These are phyloP conservation scores for barley (Hordeum vulgare) DNA, from an alignment of 176 grass and related monocot genomes.

Conservation along the genomic window DNA sequence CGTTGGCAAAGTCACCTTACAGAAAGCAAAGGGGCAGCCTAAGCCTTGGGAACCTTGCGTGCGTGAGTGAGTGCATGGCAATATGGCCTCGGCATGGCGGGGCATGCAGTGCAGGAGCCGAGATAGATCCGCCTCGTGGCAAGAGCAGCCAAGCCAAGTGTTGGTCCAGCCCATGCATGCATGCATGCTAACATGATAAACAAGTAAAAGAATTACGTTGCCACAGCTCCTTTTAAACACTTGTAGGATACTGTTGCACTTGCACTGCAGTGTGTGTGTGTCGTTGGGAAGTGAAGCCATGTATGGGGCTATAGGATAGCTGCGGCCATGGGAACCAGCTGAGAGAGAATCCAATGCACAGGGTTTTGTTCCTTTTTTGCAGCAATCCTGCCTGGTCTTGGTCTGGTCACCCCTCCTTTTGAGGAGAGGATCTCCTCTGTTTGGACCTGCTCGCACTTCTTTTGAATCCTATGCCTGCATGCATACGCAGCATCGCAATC, in stretches of 20 bases:
- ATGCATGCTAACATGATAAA: background rate
- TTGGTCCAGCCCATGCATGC: background rate
- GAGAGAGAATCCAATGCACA: background rate
- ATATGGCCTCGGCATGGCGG: background rate
- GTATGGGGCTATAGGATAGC: slow-evolving; percentile 12
- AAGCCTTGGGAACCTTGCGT: background rate
- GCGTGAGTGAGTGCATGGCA: background rate
- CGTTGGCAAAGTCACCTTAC: background rate
- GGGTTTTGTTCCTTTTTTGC: background rate
- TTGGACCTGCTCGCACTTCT: background rate
- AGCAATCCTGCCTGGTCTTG: background rate
- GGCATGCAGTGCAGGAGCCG: background rate
- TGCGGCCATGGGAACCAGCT: background rate
- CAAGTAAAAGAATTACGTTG: background rate
- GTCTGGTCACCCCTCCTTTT: background rate
- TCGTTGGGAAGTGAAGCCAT: slow-evolving; percentile 57
- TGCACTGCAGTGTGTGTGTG: too few species aligned
- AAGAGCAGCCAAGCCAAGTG: background rate
- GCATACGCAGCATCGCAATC: background rate
- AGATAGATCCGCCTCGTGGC: background rate
- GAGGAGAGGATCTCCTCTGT: slow-evolving; percentile 25
- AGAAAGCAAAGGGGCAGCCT: background rate
- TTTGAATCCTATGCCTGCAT: background rate
- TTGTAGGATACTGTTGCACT: slow-evolving; percentile 17
- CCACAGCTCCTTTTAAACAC: background rate